Conservation (phyloP, 495 filamentous ascomycete species). For the Massariosphaeria phaeospora region DNA sequence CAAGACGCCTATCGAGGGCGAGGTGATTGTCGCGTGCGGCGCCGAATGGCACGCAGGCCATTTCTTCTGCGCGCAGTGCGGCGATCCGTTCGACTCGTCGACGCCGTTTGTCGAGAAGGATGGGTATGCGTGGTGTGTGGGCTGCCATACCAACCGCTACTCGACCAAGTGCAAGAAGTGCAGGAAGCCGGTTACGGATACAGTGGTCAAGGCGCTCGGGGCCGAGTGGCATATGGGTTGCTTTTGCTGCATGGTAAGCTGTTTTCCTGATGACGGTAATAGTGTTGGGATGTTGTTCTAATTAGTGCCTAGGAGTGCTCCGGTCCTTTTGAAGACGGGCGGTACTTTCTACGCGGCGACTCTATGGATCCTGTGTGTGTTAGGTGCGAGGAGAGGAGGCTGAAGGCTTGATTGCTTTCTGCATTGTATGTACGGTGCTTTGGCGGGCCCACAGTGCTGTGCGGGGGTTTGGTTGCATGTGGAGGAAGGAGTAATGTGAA, state of each 20-base stretch:
- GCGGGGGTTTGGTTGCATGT: no score
- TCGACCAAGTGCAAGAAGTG: conserved; percentile 84
- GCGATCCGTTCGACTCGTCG: conserved; percentile 79
- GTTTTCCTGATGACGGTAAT: background rate
- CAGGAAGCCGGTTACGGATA: conserved; percentile 74
- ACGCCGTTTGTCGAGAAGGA: conserved; percentile 96
- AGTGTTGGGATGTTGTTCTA: background rate
- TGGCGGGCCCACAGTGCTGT: no score
- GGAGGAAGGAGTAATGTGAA: no score
- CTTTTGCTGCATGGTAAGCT: conserved; percentile 67
- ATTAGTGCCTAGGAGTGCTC: conserved; percentile 51
- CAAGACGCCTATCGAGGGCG: conserved; percentile 96
- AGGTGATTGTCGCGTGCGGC: conserved; percentile 88
- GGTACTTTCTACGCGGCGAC: conserved; percentile 59
- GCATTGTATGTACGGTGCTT: no score
- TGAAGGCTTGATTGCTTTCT: conserved; percentile 59
- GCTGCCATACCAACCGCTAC: conserved; percentile 86
- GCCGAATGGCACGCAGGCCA: conserved; percentile 95
- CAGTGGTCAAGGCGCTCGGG: conserved; percentile 79
- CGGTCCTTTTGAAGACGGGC: conserved; percentile 56
- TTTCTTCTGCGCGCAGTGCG: conserved; percentile 99
- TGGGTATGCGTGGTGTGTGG: conserved; percentile 97
- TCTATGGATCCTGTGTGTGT: conserved; percentile 59
- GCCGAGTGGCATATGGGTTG: conserved; percentile 92
- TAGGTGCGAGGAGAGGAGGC: conserved; percentile 57